These are phyloP conservation scores for Mucor saturninus DNA, from an alignment of 371 early-diverging fungal species.

Conservation along the genomic window DNA sequence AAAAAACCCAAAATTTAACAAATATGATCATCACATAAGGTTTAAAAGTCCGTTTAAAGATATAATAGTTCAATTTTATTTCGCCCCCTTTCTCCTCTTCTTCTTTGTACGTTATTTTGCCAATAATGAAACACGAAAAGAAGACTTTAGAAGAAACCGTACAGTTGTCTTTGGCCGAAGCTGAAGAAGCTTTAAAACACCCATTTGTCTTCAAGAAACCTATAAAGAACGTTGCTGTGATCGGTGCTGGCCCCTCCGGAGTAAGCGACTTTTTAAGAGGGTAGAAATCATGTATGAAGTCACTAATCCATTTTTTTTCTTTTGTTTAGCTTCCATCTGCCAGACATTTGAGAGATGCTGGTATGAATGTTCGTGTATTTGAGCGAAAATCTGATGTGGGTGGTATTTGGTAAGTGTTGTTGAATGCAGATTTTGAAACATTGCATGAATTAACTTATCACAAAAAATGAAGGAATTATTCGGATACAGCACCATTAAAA, in stretches of 20 bases:
- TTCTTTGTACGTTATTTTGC: too few species aligned
- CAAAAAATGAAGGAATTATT: slow-evolving; percentile 19
- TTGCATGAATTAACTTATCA: too few species aligned
- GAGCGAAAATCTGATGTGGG: slow-evolving; percentile 26
- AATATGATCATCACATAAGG: too few species aligned
- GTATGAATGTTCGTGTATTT: slow-evolving; percentile 27
- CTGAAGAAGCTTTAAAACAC: slow-evolving; percentile 22
- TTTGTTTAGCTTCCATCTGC: slow-evolving; percentile 18
- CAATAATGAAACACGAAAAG: neutral
- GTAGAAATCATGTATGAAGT: neutral
- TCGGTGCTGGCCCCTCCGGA: slow-evolving; percentile 31
- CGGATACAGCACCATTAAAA: slow-evolving; percentile 23
- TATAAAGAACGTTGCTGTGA: slow-evolving; percentile 30
- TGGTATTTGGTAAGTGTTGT: slow-evolving; percentile 27
- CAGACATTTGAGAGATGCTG: slow-evolving; percentile 19
- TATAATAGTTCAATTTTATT: too few species aligned
- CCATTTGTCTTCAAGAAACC: slow-evolving; percentile 27
- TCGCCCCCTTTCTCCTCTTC: too few species aligned
- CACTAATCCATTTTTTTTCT: neutral
- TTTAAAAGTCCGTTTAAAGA: too few species aligned
- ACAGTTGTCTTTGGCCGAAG: slow-evolving; percentile 6
- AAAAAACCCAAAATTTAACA: too few species aligned
- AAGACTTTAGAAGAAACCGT: slow-evolving; percentile 19
- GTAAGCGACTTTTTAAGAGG: slow-evolving; percentile 10
- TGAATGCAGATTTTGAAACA: neutral